Evolutionary conservation across 1,284 basidiomycete species (phyloP), one percentile per base, ranked within the genome.

Genomic region (Moesziomyces sp.): DNA sequence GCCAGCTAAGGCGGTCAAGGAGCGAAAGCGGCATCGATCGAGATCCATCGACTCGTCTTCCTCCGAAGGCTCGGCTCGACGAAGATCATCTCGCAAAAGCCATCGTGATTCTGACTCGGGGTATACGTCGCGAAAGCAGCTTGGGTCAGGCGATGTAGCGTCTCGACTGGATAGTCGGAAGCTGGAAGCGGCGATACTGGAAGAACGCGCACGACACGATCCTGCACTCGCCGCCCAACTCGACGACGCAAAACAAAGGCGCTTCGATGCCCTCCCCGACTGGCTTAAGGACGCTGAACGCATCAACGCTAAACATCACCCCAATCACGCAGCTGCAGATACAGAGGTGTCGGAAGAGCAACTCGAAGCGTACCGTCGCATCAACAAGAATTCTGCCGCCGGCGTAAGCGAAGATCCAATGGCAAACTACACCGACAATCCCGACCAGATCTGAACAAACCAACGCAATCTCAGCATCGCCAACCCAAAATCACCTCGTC

Each of bases 311-410:
- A 73, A 69, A 42, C 30, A 33, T 11, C 46, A 49, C n/a, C 38
- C 88, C 79, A 9, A 26, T 5, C 14, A 33, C 30, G 26, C 23
- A 0, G 6, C 18, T 28, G 62, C n/a, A 5, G 78, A 87, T 57
- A 88, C 86, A 78, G 93, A 94, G 49, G 92, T 97, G 26, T 91
- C 93, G 1, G 93, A 97, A 85, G 94, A 95, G 83, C 91, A 97
- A 82, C 89, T 97, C 64, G 94, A 95, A 89, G 90, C 90, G 19
- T 95, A 94, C 84, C 88, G 93, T 52, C 90, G 92, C 89, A 64
- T 68, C 45, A 64, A 68, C 28, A 26, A 47, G 5, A 23, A n/a
- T 3, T 28, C 19, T 0, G 89, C 85, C 54, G 88, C 90, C 52
- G 62, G 70, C 9, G 88, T 75, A 88, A 86, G 87, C 24, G 92